These are phyloP conservation scores for Vitis hybrid DNA, from an alignment of 177 flowering plant genomes.

Conservation along the genomic window DNA sequence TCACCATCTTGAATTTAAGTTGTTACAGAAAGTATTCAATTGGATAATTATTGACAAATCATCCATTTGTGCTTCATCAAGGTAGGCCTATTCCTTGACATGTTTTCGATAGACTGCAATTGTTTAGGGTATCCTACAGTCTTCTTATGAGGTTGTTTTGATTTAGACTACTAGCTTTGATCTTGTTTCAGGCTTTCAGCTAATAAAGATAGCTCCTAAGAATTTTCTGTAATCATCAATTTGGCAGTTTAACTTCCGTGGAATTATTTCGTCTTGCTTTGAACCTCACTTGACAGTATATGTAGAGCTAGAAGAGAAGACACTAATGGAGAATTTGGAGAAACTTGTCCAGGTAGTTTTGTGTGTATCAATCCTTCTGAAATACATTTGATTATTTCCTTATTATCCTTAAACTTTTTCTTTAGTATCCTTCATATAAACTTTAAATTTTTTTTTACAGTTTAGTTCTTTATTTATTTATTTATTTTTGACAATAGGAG, in stretches of 20 bases:
- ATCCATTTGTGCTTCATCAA: neutral
- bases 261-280: conserved; percentile 96
- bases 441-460: neutral
- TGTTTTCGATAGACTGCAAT: neutral
- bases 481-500: conserved; percentile 43
- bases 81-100: neutral
- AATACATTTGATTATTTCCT: neutral
- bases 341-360: conserved; percentile 87
- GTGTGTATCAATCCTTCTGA: neutral
- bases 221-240: conserved; percentile 18
- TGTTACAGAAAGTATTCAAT: no score
- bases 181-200: conserved; percentile 5
- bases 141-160: neutral
- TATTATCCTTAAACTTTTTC: neutral
- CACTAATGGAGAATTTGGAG: conserved; percentile 88
- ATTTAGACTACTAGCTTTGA: neutral
- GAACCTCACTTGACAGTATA: conserved; percentile 89
- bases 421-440: neutral
- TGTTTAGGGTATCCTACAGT: neutral
- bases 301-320: conserved; percentile 91
- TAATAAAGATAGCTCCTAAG: conserved; percentile 6
- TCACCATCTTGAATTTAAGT: no score
- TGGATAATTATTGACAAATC: no score
- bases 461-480: neutral
- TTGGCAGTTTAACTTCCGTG: conserved; percentile 91